A percentile compares a stretch with the other conserved stretches of the same genome.
phyloP scores from a whole-genome alignment of 2,329 filamentous ascomycete species.

The Colletotrichum shisoi region DNA sequence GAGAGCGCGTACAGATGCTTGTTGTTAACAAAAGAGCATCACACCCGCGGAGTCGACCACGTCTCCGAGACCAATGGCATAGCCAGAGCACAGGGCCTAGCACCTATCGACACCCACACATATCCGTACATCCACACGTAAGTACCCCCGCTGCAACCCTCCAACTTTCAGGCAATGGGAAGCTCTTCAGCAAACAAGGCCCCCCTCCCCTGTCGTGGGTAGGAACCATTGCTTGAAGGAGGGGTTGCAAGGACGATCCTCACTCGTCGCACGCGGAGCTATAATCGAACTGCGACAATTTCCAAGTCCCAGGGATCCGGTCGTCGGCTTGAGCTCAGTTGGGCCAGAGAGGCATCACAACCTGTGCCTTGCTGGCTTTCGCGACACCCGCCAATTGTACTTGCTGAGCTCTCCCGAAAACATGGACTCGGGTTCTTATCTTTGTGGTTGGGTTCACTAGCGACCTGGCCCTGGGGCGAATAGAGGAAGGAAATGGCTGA shows the following conservation, averaged over 20 bases:
- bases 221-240: slow-evolving; percentile 30
- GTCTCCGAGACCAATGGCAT: slow-evolving; percentile 31
- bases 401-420: slow-evolving; percentile 35
- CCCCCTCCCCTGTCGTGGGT: slow-evolving; percentile 12
- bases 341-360: slow-evolving; percentile 24
- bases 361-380: slow-evolving; percentile 15
- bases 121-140: neutral
- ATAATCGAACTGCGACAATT: slow-evolving; percentile 26
- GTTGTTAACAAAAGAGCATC: slow-evolving; percentile 5
- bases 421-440: slow-evolving; percentile 37
- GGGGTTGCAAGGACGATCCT: slow-evolving; percentile 37
- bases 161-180: slow-evolving; percentile 29
- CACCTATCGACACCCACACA: neutral
- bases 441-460: neutral
- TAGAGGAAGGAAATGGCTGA: neutral
- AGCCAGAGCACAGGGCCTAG: slow-evolving; percentile 25
- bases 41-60: slow-evolving; percentile 8
- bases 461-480: slow-evolving; percentile 1
- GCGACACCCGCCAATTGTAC: neutral
- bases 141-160: slow-evolving; percentile 21
- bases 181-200: slow-evolving; percentile 35
- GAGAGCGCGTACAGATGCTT: slow-evolving; percentile 1
- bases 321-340: slow-evolving; percentile 32
- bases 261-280: slow-evolving; percentile 28
- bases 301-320: slow-evolving; percentile 36